Evolutionary conservation across 108 stramenopile genomes (phyloP).

Genomic region (Discostella pseudostelligera): DNA sequence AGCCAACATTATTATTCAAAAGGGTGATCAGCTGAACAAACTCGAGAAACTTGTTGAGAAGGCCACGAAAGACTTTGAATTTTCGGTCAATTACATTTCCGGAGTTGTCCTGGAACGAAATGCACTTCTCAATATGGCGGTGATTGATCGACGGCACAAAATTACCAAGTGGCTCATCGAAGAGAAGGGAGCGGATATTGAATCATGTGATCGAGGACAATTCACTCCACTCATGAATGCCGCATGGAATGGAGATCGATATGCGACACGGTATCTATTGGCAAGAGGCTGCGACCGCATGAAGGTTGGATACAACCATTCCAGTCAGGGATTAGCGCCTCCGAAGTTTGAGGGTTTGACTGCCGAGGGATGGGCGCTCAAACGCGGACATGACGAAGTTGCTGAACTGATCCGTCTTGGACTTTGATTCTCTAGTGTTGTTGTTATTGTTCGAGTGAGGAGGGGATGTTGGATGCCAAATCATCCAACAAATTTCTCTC

Average conservation of each 20-base stretch:
- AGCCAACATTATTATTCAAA: slow-evolving; percentile 47
- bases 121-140: slow-evolving; percentile 76
- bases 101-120: slow-evolving; percentile 81
- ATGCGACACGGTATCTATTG: slow-evolving; percentile 67
- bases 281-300: slow-evolving; percentile 57
- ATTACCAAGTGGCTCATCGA: slow-evolving; percentile 78
- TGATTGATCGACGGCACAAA: slow-evolving; percentile 69
- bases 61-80: slow-evolving; percentile 61
- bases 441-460: not conserved
- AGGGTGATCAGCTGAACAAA: slow-evolving; percentile 67
- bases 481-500: too few species aligned
- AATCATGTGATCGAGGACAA: slow-evolving; percentile 70
- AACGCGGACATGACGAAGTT: slow-evolving; percentile 61
- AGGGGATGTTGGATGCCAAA: not conserved
- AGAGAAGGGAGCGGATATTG: slow-evolving; percentile 68
- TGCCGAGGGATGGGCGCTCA: slow-evolving; percentile 77
- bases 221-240: slow-evolving; percentile 86
- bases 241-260: slow-evolving; percentile 66
- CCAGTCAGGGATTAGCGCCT: slow-evolving; percentile 60
- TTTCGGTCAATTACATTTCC: slow-evolving; percentile 72
- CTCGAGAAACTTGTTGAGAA: slow-evolving; percentile 65
- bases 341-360: slow-evolving; percentile 72
- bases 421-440: slow-evolving; percentile 20
- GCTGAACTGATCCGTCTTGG: slow-evolving; percentile 74
- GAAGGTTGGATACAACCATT: slow-evolving; percentile 66